Base-by-base conservation (phyloP, 495 filamentous ascomycete species). In the Talaromyces stipitatus region DNA sequence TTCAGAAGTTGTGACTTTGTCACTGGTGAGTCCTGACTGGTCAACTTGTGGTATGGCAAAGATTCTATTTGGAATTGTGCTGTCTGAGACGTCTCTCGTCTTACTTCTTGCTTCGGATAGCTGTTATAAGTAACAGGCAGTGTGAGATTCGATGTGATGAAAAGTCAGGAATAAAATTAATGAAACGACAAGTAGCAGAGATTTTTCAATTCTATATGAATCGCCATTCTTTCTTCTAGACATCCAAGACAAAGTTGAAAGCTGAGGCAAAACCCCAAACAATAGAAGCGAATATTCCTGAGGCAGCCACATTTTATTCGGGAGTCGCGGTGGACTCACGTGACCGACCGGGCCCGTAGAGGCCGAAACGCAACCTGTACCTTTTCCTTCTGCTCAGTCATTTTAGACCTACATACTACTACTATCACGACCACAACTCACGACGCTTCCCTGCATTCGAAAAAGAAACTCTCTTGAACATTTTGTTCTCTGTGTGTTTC, bases 311-410 rank as follows among this genome's bases (percentile, higher is more conserved):
- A 48, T 48, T 48, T 48, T 20, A 47, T 26, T 22, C n/a, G 16
- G 27, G 26, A 51, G 48, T 24, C 48, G 64, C 55, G 47, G 62
- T 70, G 62, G 16, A 24, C 23, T 64, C 66, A 69, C 66, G 66
- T 69, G 66, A 55, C 24, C 58, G 54, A 57, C 61, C 64, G 54
- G 64, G 62, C 66, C 46, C 66, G 66, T 26, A 51, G 18, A 9
- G 16, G 26, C 48, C 26, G 48, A 51, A 30, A 51, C 48, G 48
- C 48, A 51, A 51, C 24, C 26, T 50, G 47, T 50, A 30, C 26
- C 48, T 12, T 51, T 51, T 28, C 27, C 48, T n/a, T 28, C 27
- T 51, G 11, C 48, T n/a, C 23, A 28, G 24, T 50, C 24, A 51
- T 16, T 51, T 26, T 18, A 41, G 36, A 41, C 36, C 36, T 18